Conservation (phyloP, 768 basidiomycete genomes). For the Pseudohyphozyma bogoriensis region DNA sequence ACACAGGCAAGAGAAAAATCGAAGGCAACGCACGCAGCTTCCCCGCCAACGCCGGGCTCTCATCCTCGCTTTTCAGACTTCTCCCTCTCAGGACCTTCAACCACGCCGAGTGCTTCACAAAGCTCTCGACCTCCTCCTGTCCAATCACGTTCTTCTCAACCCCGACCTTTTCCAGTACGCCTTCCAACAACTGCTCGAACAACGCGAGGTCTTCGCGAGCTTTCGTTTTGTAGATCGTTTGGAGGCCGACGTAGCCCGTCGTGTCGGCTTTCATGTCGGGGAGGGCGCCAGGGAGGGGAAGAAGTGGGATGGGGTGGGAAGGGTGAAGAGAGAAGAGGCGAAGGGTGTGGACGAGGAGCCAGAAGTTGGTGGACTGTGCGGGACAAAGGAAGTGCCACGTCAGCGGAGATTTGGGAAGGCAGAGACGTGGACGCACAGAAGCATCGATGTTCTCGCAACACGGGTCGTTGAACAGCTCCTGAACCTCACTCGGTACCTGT, state of each 20-base stretch:
- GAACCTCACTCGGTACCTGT: constrained; percentile 60
- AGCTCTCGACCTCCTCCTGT: background rate
- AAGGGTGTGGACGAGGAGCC: constrained; percentile 65
- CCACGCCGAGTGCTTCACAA: constrained; percentile 37
- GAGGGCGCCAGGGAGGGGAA: constrained; percentile 71
- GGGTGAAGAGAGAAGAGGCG: constrained; percentile 48
- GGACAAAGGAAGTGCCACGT: background rate
- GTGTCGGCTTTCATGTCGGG: constrained; percentile 97
- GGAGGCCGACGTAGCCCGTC: constrained; percentile 66
- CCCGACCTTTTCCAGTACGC: constrained; percentile 31
- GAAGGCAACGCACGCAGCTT: constrained; percentile 33
- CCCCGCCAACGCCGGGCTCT: constrained; percentile 24
- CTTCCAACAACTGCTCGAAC: constrained; percentile 30
- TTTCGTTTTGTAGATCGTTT: constrained; percentile 68
- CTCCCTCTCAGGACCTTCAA: constrained; percentile 38
- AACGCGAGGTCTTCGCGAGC: constrained; percentile 42
- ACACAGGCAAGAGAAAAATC: background rate
- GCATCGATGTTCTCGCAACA: constrained; percentile 44
- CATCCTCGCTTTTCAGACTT: constrained; percentile 32
- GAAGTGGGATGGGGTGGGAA: constrained; percentile 45
- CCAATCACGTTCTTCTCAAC: constrained; percentile 1
- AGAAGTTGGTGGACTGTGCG: constrained; percentile 55
- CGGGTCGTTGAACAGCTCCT: constrained; percentile 54
- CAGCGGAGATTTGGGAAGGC: background rate
- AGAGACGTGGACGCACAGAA: constrained; percentile 36